Conservation (phyloP, 805 yeast genomes). For the Hanseniaspora nectarophila region DNA sequence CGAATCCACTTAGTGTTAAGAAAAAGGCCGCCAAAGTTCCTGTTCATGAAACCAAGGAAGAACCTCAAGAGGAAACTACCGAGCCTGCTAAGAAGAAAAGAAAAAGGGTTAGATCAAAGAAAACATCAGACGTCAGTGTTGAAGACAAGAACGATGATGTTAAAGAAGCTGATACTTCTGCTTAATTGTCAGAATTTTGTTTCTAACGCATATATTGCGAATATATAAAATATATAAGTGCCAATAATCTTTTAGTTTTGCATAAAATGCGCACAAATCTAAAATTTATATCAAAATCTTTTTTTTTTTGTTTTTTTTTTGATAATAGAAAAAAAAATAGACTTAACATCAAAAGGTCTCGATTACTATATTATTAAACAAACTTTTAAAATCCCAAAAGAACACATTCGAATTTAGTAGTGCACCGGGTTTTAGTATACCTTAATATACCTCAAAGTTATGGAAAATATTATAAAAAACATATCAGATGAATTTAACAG, state of each 20-base stretch:
- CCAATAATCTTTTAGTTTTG: not conserved
- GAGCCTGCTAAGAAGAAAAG: constrained; percentile 4
- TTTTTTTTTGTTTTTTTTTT: too few species aligned
- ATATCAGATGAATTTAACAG: not conserved
- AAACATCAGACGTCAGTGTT: not conserved
- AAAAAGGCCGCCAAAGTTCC: constrained; percentile 42
- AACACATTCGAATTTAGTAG: too few species aligned
- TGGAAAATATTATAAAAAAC: not conserved
- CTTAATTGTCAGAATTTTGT: not conserved
- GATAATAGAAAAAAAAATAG: too few species aligned
- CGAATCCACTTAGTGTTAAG: constrained; percentile 83
- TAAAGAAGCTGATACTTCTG: not conserved
- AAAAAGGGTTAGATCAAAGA: constrained; percentile 12
- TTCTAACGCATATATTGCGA: not conserved
- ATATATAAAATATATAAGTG: not conserved
- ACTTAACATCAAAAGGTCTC: too few species aligned
- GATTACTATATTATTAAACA: too few species aligned
- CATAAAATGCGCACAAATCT: not conserved
- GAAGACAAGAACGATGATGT: not conserved
- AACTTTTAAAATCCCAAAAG: too few species aligned
- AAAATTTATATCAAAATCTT: too few species aligned
- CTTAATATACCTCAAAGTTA: not conserved
- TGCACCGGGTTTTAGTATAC: too few species aligned
- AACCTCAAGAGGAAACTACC: not conserved
- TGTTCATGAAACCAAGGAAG: constrained; percentile 15